These are phyloP conservation scores for Steccherinum ochraceum DNA, from an alignment of 768 basidiomycete species.

Conservation along the genomic window DNA sequence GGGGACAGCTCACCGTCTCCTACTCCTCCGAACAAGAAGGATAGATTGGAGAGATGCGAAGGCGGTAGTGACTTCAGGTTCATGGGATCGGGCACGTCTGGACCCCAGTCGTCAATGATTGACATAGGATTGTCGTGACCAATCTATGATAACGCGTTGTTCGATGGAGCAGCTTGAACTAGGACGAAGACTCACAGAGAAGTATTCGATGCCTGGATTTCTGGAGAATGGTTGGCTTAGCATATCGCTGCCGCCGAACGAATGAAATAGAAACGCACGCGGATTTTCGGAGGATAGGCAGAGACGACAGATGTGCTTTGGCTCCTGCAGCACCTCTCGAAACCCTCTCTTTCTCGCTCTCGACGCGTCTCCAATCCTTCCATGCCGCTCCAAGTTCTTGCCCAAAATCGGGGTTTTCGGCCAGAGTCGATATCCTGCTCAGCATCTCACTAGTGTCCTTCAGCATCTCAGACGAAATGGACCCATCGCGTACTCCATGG, in stretches of 20 bases:
- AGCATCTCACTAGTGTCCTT: background rate
- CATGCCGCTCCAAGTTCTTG: conserved; percentile 6
- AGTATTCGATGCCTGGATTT: too few species aligned
- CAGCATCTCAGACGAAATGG: background rate
- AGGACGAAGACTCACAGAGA: too few species aligned
- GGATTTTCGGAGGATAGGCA: background rate
- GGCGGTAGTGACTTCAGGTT: too few species aligned
- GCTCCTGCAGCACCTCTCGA: background rate
- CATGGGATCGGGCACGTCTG: too few species aligned
- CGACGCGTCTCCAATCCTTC: conserved; percentile 8
- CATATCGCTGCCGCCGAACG: too few species aligned
- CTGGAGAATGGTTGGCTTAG: too few species aligned
- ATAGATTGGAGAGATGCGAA: conserved; percentile 3
- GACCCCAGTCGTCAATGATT: background rate
- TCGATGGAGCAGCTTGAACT: too few species aligned
- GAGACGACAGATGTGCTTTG: background rate
- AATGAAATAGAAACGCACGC: background rate
- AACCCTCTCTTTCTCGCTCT: background rate
- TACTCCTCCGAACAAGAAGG: conserved; percentile 15
- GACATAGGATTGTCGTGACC: too few species aligned
- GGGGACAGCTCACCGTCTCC: conserved; percentile 12
- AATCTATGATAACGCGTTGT: too few species aligned
- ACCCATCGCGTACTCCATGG: conserved; percentile 2
- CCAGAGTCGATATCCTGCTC: background rate
- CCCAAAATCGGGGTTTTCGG: background rate